Base-by-base conservation (phyloP, 2,329 filamentous ascomycete species). In the Aspergillus fructus region DNA sequence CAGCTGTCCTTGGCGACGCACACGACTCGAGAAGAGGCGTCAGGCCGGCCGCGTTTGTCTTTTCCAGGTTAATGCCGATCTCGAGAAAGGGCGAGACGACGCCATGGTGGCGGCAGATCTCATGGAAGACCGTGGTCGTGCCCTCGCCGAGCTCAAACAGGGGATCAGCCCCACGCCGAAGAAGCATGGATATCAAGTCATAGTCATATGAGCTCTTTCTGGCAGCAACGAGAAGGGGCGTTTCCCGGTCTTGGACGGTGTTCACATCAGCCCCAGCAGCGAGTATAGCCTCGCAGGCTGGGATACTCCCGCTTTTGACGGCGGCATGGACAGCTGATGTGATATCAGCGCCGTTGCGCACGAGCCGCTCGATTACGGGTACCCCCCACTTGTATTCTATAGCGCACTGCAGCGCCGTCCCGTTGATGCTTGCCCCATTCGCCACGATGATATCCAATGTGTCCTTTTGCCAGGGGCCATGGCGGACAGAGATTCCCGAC, bases 1-100 rank as follows among this genome's bases (percentile, higher is more conserved):
- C 5, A 3, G 13, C 15, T 23, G 9, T 3, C 12, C 40, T 43
- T 34, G 21, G 42, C 6, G 11, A 37, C 7, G 5, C 13, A 12
- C 56, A 58, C 13, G 56, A 40, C n/a, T 17, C 23, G 24, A 45
- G 37, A n/a, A 58, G 33, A 6, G 56, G 56, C 4, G 56, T 55
- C 19, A 6, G 30, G 1, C 51, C 56, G 6, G 30, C 30, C 7
- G 19, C 12, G 23, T 58, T 48, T n/a, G 37, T 34, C 4, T 13
- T n/a, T 24, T 58, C 51, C 3, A 55, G 5, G 15, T 55, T 41
- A 27, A 40, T 40, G 7, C 27, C 46, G 4, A 17, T 15, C 4
- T 15, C 17, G 5, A 51, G 5, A 12, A 58, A 47, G 9, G 56
- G 56, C 15, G 37, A 39, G 2, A 58, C 13, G 19, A 17, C 13